phyloP scores from a whole-genome alignment of 2,329 filamentous ascomycete species.

The Monilinia laxa region DNA sequence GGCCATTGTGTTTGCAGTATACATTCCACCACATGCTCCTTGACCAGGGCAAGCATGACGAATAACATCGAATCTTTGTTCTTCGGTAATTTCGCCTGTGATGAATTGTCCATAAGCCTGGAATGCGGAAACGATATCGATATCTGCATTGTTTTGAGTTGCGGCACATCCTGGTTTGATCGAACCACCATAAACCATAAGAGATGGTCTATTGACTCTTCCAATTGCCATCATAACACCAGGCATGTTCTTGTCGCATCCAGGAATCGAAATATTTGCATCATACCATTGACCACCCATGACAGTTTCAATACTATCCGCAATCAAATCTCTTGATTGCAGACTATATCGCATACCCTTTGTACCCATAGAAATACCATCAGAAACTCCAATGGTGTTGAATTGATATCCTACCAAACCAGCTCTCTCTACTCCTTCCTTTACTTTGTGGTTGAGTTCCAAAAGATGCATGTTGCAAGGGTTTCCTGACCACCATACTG shows the following conservation, averaged over 20 bases:
- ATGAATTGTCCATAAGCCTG: constrained; percentile 97
- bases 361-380: constrained; percentile 98
- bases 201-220: constrained; percentile 84
- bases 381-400: constrained; percentile 97
- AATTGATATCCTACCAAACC: constrained; percentile 93
- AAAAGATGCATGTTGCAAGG: constrained; percentile 99
- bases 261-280: constrained; percentile 92
- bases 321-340: constrained; percentile 94
- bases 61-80: constrained; percentile 92
- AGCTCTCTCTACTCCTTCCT: constrained; percentile 68
- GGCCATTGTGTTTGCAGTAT: constrained; percentile 77
- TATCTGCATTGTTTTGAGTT: constrained; percentile 68
- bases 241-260: constrained; percentile 99
- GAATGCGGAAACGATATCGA: constrained; percentile 97
- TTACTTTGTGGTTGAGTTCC: constrained; percentile 59
- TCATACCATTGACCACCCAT: constrained; percentile 99
- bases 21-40: constrained; percentile 86
- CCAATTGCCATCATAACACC: constrained; percentile 92
- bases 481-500: constrained; percentile 97
- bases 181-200: constrained; percentile 97
- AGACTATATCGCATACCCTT: constrained; percentile 94
- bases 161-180: constrained; percentile 87
- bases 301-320: constrained; percentile 97
- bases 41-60: constrained; percentile 82
- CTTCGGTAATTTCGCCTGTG: constrained; percentile 84